Base-by-base conservation (phyloP, 2,329 filamentous ascomycete species). In the Neofusicoccum laricinum region DNA sequence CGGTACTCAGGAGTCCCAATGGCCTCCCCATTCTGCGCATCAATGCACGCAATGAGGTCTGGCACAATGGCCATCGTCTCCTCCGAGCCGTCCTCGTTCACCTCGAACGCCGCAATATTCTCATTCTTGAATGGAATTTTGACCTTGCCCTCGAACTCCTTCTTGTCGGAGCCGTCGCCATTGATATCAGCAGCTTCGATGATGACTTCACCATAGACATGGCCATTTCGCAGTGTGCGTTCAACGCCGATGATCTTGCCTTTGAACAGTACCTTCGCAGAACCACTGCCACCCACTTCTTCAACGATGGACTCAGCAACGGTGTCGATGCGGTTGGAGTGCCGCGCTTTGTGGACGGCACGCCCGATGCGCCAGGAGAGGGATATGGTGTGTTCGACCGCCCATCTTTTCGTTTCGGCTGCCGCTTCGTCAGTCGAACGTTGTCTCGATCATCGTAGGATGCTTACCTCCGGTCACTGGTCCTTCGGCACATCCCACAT, bases 1-100 rank as follows among this genome's bases (percentile, higher is more conserved):
- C 81, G 77, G 71, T 83, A 85, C 68, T 86, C 84, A 1, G 82
- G 83, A 45, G 83, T 81, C 2, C 83, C 84, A 6, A 86, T 74
- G 1, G 79, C 80, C 65, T 79, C 78, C 3, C 82, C 81, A 45
- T 80, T 81, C 32, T 63, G 61, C 25, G 78, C 76, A 68, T 84
- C 83, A 14, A 84, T 74, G 2, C 84, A 76, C 12, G 78, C 76
- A 50, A 84, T 82, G 46, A 84, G 70, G 67, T 84, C 82, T 70
- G 63, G 63, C 7, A 64, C 73, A 25, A 48, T 71, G 65, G 71
- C 82, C 77, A 75, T 67, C 7, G 75, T 69, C 67, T 32, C 59
- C 68, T 63, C 79, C 67, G 73, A 72, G 21, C 83, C 72, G 64
- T 73, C 64, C 12, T 79, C 46, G 25, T 65, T 62, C 2, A 69